Base-by-base conservation (phyloP, 2,329 filamentous ascomycete species). In the Exophiala dermatitidis region DNA sequence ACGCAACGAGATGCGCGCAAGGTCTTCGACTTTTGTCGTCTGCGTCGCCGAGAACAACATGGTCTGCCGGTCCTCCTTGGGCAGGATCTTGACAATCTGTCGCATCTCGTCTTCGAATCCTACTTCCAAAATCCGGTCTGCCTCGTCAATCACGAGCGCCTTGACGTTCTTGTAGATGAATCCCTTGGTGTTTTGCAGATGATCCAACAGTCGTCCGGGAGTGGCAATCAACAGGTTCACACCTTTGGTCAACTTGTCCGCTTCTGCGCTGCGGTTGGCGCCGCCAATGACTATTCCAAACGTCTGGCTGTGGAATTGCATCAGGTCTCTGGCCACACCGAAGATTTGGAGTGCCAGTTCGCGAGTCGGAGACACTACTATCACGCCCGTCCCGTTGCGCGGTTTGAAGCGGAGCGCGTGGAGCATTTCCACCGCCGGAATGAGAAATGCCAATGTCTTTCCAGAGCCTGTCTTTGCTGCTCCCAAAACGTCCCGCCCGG, bases 31-130 rank as follows among this genome's bases (percentile, higher is more conserved):
- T 74, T 98, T 97, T 52, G 91, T 97, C 2, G 93, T 98, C 71
- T 97, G 93, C 3, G 93, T 98, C 9, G 93, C 93, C 9, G 90
- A 96, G 77, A 98, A 98, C n/a, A 98, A 81, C 85, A 95, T 93
- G 0, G 90, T 96, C 72, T 97, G 91, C 56, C 93, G 78, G 61
- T 90, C 83, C 53, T 94, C 84, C 62, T 85, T 86, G 44, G 90
- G 88, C 12, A 97, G 75, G 51, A 97, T 93, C 77, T 94, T 94
- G 71, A 97, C 85, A 63, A 98, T 95, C 69, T 94, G 86, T 60
- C 88, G 81, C 87, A 98, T 95, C 74, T 98, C 93, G 66, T 97
- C 93, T 71, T 98, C 93, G 77, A 98, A 98, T 64, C 93, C 12
- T 58, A 96, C 88, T 73, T 98, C 93, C 42, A 98, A 76, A 59